Conservation (phyloP, 305 asterid genomes). For the Solanum hybrid region DNA sequence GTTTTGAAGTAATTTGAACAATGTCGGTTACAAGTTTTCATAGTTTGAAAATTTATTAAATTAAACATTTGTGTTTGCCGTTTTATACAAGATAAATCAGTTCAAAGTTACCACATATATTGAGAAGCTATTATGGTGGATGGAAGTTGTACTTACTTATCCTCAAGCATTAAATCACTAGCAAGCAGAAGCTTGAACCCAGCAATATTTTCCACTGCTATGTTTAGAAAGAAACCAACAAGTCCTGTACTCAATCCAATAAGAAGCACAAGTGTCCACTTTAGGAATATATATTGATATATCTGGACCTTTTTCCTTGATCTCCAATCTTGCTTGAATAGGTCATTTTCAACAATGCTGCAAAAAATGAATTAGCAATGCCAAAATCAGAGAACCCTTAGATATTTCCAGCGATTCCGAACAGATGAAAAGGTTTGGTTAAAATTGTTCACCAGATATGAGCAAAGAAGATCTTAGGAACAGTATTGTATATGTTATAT, state of each 20-base stretch:
- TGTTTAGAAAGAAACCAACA: conserved; percentile 78
- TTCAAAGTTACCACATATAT: background rate
- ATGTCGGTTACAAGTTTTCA: background rate
- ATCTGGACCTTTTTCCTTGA: conserved; percentile 72
- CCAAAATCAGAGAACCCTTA: background rate
- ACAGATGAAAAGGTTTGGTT: background rate
- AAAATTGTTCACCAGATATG: background rate
- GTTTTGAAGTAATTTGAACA: background rate
- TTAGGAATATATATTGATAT: conserved; percentile 68
- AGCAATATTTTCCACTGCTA: conserved; percentile 85
- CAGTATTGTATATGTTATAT: background rate
- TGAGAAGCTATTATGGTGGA: background rate
- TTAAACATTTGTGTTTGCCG: background rate
- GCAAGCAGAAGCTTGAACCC: conserved; percentile 76
- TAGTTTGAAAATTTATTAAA: background rate
- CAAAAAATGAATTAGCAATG: conserved; percentile 5
- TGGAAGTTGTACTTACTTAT: conserved; percentile 39
- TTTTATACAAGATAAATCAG: background rate
- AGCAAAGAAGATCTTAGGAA: background rate
- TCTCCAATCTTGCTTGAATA: conserved; percentile 94
- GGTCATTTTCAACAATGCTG: conserved; percentile 86
- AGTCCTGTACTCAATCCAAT: conserved; percentile 73
- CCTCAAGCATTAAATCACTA: conserved; percentile 51
- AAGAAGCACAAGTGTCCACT: conserved; percentile 92
- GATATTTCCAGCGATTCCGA: background rate